Evolutionary conservation across 176 grass and related monocot genomes (phyloP).

Genomic region (Paspalum notatum): DNA sequence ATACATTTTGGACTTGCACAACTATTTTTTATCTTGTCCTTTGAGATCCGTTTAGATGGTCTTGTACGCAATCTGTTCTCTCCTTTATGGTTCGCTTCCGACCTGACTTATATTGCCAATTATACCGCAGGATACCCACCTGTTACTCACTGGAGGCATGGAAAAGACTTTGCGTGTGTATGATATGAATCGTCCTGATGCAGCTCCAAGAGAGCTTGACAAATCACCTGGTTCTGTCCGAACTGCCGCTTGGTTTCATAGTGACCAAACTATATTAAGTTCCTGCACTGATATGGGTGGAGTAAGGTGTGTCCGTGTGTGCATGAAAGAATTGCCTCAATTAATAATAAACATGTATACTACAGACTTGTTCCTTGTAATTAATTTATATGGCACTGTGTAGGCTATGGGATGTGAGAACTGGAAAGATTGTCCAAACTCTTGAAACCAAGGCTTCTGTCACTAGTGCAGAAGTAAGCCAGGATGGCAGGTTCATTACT

Average conservation of each 20-base stretch:
- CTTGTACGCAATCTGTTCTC: slow-evolving; percentile 14
- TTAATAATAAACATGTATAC: neutral
- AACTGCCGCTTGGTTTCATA: slow-evolving; percentile 96
- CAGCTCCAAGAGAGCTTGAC: slow-evolving; percentile 89
- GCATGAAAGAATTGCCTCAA: neutral
- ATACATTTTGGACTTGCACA: neutral
- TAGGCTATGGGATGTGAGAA: slow-evolving; percentile 96
- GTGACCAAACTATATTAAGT: slow-evolving; percentile 87
- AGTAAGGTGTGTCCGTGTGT: slow-evolving; percentile 84
- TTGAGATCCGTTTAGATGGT: neutral
- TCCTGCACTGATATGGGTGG: slow-evolving; percentile 96
- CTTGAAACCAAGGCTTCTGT: slow-evolving; percentile 95
- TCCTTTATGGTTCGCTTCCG: slow-evolving; percentile 6
- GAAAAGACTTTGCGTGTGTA: slow-evolving; percentile 91
- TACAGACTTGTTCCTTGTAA: neutral
- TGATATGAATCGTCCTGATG: slow-evolving; percentile 97
- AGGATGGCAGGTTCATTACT: slow-evolving; percentile 93
- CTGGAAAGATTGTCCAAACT: slow-evolving; percentile 92
- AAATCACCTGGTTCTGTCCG: slow-evolving; percentile 86
- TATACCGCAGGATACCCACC: slow-evolving; percentile 74
- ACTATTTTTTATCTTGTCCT: neutral
- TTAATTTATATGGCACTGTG: slow-evolving; percentile 21
- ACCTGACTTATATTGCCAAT: neutral
- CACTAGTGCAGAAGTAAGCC: slow-evolving; percentile 94
- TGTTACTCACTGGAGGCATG: slow-evolving; percentile 90